These are phyloP conservation scores for Lactifluus pinguis DNA, from an alignment of 768 basidiomycete species.

Conservation along the genomic window DNA sequence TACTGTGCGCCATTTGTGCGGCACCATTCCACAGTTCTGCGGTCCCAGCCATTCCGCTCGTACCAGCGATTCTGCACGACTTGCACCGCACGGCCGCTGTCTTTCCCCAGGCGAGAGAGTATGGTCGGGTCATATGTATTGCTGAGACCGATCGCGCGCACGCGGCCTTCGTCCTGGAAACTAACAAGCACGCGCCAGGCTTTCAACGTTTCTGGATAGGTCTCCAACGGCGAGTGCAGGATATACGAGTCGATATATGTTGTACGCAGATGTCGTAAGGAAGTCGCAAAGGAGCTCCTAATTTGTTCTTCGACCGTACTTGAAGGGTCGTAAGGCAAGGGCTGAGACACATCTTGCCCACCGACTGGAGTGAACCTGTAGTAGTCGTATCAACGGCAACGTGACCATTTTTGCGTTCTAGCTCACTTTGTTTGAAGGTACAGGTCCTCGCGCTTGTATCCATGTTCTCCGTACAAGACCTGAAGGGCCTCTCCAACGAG, in stretches of 20 bases:
- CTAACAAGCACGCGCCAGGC: slow-evolving; percentile 58
- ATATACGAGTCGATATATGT: slow-evolving; percentile 72
- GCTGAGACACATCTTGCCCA: slow-evolving; percentile 63
- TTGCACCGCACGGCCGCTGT: slow-evolving; percentile 43
- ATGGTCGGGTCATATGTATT: slow-evolving; percentile 60
- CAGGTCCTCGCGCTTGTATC: slow-evolving; percentile 57
- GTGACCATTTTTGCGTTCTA: background rate
- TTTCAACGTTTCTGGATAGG: slow-evolving; percentile 48
- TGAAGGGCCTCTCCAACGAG: slow-evolving; percentile 69
- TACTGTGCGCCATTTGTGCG: slow-evolving; percentile 55
- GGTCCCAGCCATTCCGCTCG: slow-evolving; percentile 72
- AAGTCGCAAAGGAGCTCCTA: slow-evolving; percentile 47
- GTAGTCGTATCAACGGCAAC: background rate
- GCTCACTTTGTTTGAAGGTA: slow-evolving; percentile 74
- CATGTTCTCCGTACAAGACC: slow-evolving; percentile 45
- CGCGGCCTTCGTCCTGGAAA: slow-evolving; percentile 57
- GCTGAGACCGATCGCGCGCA: slow-evolving; percentile 62
- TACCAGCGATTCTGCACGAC: slow-evolving; percentile 85
- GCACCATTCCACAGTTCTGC: slow-evolving; percentile 55
- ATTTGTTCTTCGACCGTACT: slow-evolving; percentile 52
- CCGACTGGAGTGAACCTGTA: slow-evolving; percentile 60
- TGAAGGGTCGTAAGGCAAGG: slow-evolving; percentile 62
- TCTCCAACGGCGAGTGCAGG: slow-evolving; percentile 65
- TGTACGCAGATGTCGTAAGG: slow-evolving; percentile 60
- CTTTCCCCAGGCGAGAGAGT: slow-evolving; percentile 43